Percentiles rank a stretch among this genome's conserved stretches.
Evolutionary conservation across 2,329 filamentous ascomycete species (phyloP).

Genomic region (Mycosphaerella arachidis): DNA sequence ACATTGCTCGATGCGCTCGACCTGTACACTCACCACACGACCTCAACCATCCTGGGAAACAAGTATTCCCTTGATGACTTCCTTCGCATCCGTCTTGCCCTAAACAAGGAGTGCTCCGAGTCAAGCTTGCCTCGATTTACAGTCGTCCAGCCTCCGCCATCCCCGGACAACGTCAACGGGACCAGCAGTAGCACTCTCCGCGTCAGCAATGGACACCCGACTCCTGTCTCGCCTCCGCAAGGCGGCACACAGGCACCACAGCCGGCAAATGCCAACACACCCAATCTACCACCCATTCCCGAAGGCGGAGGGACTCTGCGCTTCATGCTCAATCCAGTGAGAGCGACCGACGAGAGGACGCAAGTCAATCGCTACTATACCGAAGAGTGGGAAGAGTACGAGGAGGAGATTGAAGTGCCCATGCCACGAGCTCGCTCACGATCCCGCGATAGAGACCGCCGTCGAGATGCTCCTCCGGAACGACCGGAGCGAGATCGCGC

Average conservation of each 20-base stretch:
- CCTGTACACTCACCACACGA: slow-evolving; percentile 80
- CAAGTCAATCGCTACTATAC: slow-evolving; percentile 65
- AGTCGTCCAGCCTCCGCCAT: slow-evolving; percentile 22
- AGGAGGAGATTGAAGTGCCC: slow-evolving; percentile 65
- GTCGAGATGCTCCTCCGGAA: slow-evolving; percentile 6
- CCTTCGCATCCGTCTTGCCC: slow-evolving; percentile 77
- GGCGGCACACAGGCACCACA: slow-evolving; percentile 18
- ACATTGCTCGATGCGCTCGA: slow-evolving; percentile 87
- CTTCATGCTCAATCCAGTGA: slow-evolving; percentile 79
- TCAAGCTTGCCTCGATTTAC: slow-evolving; percentile 60
- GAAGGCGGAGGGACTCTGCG: slow-evolving; percentile 63
- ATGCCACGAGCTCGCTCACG: slow-evolving; percentile 21
- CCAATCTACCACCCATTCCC: slow-evolving; percentile 19
- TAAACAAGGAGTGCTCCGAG: slow-evolving; percentile 75
- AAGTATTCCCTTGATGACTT: slow-evolving; percentile 71
- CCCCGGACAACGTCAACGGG: slow-evolving; percentile 32
- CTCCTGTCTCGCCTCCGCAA: slow-evolving; percentile 32
- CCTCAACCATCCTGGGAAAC: slow-evolving; percentile 68
- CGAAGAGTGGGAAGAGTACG: slow-evolving; percentile 71
- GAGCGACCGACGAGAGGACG: slow-evolving; percentile 66
- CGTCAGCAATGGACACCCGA: slow-evolving; percentile 33
- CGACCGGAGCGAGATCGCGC: slow-evolving; percentile 20
- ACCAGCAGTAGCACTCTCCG: slow-evolving; percentile 27
- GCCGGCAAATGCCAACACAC: slow-evolving; percentile 10
- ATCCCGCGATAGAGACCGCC: slow-evolving; percentile 16